Percentiles rank a stretch among this genome's conserved stretches.
Evolutionary conservation across 805 yeast genomes (phyloP).

Genomic region (Nakazawaea wyomingensis): DNA sequence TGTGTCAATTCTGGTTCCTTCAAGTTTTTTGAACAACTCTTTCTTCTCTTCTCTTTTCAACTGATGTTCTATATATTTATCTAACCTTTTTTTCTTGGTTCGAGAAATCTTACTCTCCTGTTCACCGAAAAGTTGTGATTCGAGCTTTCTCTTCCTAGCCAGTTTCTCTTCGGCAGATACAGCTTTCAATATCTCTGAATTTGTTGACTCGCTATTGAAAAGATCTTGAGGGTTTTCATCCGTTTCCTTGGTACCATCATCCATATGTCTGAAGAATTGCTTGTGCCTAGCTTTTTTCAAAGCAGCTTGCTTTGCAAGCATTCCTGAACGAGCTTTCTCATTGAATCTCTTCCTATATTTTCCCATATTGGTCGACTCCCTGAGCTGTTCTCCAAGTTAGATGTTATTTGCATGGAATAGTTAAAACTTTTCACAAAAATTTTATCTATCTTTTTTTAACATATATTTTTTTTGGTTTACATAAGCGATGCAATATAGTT

Average conservation of each 20-base stretch:
- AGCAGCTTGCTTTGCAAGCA: conserved; percentile 72
- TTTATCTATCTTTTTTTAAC: not conserved
- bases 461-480: not conserved
- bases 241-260: conserved; percentile 29
- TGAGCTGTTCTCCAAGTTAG: too few relatives aligned
- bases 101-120: conserved; percentile 65
- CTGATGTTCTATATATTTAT: conserved; percentile 90
- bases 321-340: conserved; percentile 81
- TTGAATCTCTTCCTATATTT: conserved; percentile 76
- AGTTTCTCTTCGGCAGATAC: conserved; percentile 58
- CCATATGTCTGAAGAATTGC: conserved; percentile 51
- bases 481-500: conserved; percentile 2
- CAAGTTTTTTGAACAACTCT: conserved; percentile 64
- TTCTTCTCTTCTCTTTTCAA: conserved; percentile 84
- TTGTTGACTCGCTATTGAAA: conserved; percentile 37
- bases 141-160: conserved; percentile 60
- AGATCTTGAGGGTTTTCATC: conserved; percentile 13
- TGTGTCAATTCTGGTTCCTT: conserved; percentile 66
- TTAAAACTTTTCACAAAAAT: not conserved
- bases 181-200: conserved; percentile 59
- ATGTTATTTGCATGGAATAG: too few relatives aligned
- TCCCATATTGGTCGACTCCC: conserved; percentile 54
- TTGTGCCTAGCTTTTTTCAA: conserved; percentile 64
- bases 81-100: conserved; percentile 72
- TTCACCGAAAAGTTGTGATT: conserved; percentile 51